Conservation (phyloP, 2,329 filamentous ascomycete species). For the Arthroderma sp. region DNA sequence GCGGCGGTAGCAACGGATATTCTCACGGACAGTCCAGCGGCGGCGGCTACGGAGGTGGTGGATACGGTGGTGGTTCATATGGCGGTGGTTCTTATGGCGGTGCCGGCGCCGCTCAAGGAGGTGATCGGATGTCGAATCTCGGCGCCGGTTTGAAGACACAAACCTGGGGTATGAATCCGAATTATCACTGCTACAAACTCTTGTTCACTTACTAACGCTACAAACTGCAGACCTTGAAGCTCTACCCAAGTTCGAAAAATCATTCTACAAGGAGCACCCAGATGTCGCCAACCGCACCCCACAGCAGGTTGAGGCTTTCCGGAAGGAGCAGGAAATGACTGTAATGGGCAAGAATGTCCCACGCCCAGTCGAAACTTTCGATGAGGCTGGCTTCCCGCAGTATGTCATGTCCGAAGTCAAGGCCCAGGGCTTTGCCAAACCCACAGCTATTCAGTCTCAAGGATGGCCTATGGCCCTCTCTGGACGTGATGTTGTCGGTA, state of each 20-base stretch:
- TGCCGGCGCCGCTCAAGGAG: conserved; percentile 44
- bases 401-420: conserved; percentile 99
- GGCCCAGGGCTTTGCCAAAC: conserved; percentile 85
- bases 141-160: conserved; percentile 79
- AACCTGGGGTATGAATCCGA: conserved; percentile 58
- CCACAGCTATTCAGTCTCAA: conserved; percentile 93
- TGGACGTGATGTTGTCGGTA: conserved; percentile 95
- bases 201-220: conserved; percentile 16
- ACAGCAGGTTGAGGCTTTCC: conserved; percentile 77
- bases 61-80: conserved; percentile 12
- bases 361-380: conserved; percentile 90
- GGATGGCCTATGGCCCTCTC: conserved; percentile 99
- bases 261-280: conserved; percentile 93
- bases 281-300: conserved; percentile 60
- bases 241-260: conserved; percentile 96
- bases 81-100: conserved; percentile 16
- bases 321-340: conserved; percentile 71
- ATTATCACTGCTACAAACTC: conserved; percentile 1
- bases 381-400: conserved; percentile 90
- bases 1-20: conserved; percentile 34
- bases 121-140: conserved; percentile 88
- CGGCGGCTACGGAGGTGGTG: conserved; percentile 36
- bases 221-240: conserved; percentile 52
- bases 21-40: conserved; percentile 34
- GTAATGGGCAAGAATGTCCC: conserved; percentile 70